phyloP scores from a whole-genome alignment of 768 basidiomycete genomes.

The Lactarius evosmus region DNA sequence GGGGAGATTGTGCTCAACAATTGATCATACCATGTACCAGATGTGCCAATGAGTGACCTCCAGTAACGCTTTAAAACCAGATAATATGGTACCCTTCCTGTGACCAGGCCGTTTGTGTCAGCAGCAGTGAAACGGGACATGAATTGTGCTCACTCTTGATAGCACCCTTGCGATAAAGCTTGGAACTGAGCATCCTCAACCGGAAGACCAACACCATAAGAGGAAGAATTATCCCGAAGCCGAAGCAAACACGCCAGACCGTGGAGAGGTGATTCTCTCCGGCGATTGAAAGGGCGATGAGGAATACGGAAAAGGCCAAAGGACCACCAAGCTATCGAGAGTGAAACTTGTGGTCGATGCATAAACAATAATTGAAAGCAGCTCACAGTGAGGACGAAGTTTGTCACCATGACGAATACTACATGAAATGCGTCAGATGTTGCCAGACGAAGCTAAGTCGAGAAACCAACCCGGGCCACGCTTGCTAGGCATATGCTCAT shows the following conservation, averaged over 20 bases:
- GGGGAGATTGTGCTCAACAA: neutral
- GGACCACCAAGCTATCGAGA: slow-evolving; percentile 57
- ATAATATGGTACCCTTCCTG: slow-evolving; percentile 57
- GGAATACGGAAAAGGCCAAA: slow-evolving; percentile 60
- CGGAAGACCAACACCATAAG: slow-evolving; percentile 70
- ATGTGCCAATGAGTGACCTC: slow-evolving; percentile 65
- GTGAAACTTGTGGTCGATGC: neutral
- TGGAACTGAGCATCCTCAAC: slow-evolving; percentile 65
- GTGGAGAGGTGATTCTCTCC: slow-evolving; percentile 58
- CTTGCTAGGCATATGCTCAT: slow-evolving; percentile 56
- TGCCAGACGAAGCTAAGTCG: neutral
- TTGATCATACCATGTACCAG: slow-evolving; percentile 58
- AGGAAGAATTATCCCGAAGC: slow-evolving; percentile 58
- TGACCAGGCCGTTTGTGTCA: neutral
- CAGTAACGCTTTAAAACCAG: slow-evolving; percentile 63
- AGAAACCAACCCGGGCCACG: slow-evolving; percentile 54
- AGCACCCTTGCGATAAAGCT: slow-evolving; percentile 58
- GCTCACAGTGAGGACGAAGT: slow-evolving; percentile 60
- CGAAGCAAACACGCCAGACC: slow-evolving; percentile 67
- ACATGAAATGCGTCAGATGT: slow-evolving; percentile 3
- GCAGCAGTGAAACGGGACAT: neutral
- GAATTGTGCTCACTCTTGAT: slow-evolving; percentile 50
- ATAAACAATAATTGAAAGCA: neutral
- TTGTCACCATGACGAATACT: slow-evolving; percentile 76
- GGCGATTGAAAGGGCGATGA: slow-evolving; percentile 65